Base-by-base conservation (phyloP, 805 yeast species). In the Yarrowia sp. region DNA sequence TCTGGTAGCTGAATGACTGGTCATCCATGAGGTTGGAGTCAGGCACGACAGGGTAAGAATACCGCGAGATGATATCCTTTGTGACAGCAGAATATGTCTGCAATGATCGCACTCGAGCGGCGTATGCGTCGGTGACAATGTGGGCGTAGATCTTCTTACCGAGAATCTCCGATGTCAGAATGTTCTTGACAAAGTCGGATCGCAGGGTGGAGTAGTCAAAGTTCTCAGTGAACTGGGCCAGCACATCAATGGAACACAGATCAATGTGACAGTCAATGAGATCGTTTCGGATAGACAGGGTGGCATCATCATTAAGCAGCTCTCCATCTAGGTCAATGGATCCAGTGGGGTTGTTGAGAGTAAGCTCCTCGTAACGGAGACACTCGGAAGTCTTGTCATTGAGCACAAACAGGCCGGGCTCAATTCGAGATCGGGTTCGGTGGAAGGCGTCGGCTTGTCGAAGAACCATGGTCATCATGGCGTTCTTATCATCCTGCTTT, bases 241-340 rank as follows among this genome's bases (percentile, higher is more conserved):
- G 98, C 11, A 95, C 97, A 69, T 87, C 91, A 1, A 96, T 91
- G 7, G 98, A 82, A 76, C 99, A 95, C 67, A 95, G 91, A 77
- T 95, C 99, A 64, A 95, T 92, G 74, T 89, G 95, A 75, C 99
- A 95, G 78, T 95, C 99, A 66, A 95, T 92, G 68, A 95, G 82
- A 75, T 95, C 98, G 75, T 95, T 95, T 73, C 97, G 84, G 66
- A 95, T 80, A 10, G 83, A 83, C 69, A 95, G 86, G n/a, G 49
- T 43, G 24, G 40, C 40, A 67, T 90, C 96, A 48, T 76, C 80
- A 67, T 86, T 91, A 69, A 92, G 80, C 52, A 95, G 78, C 74
- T 95, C 98, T 0, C 93, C 89, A 72, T 92, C 97, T 54, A 92
- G 83, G 64, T 83, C 81, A 32, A 91, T 81, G 9, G 84, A 74